phyloP scores from a whole-genome alignment of 106 monocot genomes.

The Dendrobium officinale region DNA sequence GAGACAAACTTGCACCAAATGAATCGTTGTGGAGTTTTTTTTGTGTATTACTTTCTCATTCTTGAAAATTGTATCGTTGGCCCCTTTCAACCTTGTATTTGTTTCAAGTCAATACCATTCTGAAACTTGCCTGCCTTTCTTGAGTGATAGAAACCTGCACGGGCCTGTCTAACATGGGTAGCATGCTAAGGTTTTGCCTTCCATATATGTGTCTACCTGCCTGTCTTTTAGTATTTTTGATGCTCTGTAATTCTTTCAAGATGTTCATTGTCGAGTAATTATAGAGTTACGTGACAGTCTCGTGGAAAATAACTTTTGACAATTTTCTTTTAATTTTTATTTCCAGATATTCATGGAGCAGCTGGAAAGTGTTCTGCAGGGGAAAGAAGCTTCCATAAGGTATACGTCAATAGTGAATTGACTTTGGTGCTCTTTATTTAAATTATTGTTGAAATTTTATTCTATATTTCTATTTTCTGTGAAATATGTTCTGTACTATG shows the following conservation, averaged over 20 bases:
- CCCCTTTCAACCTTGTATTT: not conserved
- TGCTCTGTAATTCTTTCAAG: not conserved
- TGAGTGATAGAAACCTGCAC: not conserved
- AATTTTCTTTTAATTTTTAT: not conserved
- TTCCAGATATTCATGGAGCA: slow-evolving; percentile 77
- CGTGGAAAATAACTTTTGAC: not conserved
- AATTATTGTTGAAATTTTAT: not conserved
- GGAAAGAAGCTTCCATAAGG: slow-evolving; percentile 55
- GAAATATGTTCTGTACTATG: not conserved
- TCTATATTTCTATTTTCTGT: slow-evolving; percentile 1
- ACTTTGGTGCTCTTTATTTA: slow-evolving; percentile 2
- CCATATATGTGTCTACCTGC: not conserved
- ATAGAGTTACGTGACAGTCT: not conserved
- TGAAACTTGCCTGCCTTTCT: not conserved
- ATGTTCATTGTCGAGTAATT: not conserved
- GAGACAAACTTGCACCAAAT: not conserved
- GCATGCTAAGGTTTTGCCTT: not conserved
- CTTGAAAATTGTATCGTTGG: not conserved
- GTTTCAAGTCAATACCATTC: not conserved
- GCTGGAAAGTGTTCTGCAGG: slow-evolving; percentile 57
- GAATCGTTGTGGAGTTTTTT: not conserved
- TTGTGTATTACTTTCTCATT: not conserved
- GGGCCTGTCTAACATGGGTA: not conserved
- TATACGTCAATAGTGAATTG: slow-evolving; percentile 16
- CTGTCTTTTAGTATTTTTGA: not conserved